Evolutionary conservation across 1,284 basidiomycete species (phyloP).

Genomic region (Naganishia sp.): DNA sequence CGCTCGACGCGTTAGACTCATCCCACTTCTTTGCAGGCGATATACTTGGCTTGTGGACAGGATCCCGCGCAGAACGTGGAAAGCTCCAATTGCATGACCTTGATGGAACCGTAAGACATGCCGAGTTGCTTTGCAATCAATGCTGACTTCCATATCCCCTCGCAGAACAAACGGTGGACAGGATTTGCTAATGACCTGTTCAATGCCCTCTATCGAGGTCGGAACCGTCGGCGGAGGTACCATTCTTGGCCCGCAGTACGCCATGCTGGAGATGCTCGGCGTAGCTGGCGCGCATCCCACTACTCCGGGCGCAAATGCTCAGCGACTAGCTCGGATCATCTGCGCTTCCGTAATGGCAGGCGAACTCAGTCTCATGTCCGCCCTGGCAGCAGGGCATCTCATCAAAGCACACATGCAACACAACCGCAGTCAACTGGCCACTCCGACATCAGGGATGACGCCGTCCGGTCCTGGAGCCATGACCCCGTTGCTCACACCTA

Average conservation of each 20-base stretch:
- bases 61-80: constrained; percentile 99
- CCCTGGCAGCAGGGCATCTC: constrained; percentile 87
- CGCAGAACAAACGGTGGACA: constrained; percentile 78
- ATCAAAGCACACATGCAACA: constrained; percentile 77
- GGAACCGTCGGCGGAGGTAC: constrained; percentile 97
- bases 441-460: constrained; percentile 17
- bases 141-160: constrained; percentile 11
- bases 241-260: constrained; percentile 78
- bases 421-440: constrained; percentile 40
- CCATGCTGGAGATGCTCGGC: constrained; percentile 91
- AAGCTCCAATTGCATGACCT: constrained; percentile 95
- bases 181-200: constrained; percentile 86
- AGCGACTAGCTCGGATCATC: constrained; percentile 81
- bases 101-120: constrained; percentile 88
- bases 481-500: constrained; percentile 11
- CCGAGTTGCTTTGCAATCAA: constrained; percentile 21
- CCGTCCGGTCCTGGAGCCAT: constrained; percentile 23
- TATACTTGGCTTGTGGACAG: constrained; percentile 96
- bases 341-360: constrained; percentile 91
- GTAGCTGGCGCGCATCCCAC: constrained; percentile 80
- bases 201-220: constrained; percentile 95
- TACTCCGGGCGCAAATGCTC: constrained; percentile 81
- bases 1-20: background rate
- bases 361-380: constrained; percentile 82
- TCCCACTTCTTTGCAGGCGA: constrained; percentile 56